phyloP scores from a whole-genome alignment of 2,329 filamentous ascomycete genomes.

The Daldinia sp. region DNA sequence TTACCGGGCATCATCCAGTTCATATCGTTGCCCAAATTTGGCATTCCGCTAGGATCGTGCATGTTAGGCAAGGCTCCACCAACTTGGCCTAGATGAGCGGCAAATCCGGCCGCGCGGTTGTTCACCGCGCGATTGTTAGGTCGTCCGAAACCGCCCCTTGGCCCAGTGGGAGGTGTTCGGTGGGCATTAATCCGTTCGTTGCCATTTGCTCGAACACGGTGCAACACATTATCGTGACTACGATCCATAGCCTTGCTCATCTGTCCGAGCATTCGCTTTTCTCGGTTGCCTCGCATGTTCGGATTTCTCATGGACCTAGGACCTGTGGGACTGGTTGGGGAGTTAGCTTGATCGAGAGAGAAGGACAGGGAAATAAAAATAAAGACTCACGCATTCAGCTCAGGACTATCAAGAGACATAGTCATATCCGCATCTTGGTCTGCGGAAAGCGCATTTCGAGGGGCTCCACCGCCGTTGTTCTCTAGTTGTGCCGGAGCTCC shows the following conservation, averaged over 20 bases:
- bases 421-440: constrained; percentile 79
- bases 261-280: constrained; percentile 86
- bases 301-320: constrained; percentile 88
- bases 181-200: constrained; percentile 85
- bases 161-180: constrained; percentile 76
- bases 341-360: constrained; percentile 51
- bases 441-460: constrained; percentile 45
- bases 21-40: constrained; percentile 53
- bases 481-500: constrained; percentile 52
- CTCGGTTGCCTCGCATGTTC: constrained; percentile 64
- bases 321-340: constrained; percentile 77
- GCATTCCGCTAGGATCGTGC: constrained; percentile 50
- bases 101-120: constrained; percentile 59
- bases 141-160: constrained; percentile 62
- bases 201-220: constrained; percentile 78
- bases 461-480: constrained; percentile 26
- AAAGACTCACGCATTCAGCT: constrained; percentile 66
- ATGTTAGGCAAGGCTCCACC: constrained; percentile 51
- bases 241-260: constrained; percentile 85
- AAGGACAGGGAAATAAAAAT: background rate
- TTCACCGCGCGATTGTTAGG: constrained; percentile 61
- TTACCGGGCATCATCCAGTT: constrained; percentile 59
- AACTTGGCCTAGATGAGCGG: constrained; percentile 54
- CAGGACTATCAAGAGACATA: constrained; percentile 57
- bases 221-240: constrained; percentile 75